Base-by-base conservation (phyloP, 495 filamentous ascomycete genomes). In the Rhizodiscina lignyota region DNA sequence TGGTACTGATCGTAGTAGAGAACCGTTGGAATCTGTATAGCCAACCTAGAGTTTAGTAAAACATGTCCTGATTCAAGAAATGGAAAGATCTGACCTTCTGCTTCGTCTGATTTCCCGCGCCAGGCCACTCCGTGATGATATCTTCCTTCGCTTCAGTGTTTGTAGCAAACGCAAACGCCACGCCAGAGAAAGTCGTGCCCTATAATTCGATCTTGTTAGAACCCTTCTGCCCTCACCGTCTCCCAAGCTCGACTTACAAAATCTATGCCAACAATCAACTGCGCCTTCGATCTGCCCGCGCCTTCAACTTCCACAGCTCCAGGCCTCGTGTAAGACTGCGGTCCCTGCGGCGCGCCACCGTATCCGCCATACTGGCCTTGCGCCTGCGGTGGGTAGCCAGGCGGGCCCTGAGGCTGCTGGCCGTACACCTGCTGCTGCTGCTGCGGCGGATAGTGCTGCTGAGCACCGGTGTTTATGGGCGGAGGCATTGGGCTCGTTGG, bases 211-310 rank as follows among this genome's bases (percentile, higher is more conserved):
- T 13, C 24, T 13, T 6, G 8, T 13, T 27, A 8, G 24, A 27
- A 8, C 6, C 8, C 13, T 8, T 27, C 8, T 16, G 16, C 11
- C n/a, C 27, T 28, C 13, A 16, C 5, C 19, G 2, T 2, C 3
- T 13, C 13, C 11, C n/a, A 36, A 38, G 16, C 8, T 34, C 21
- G n/a, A 63, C 78, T 51, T 59, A 83, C 78, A 62, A 83, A 83
- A 49, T 83, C 77, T 49, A 83, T 83, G 36, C 77, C 77, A 36
- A 83, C 77, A 50, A 83, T 83, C 41, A 83, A 61, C 62, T 82
- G 77, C 16, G 78, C 74, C 55, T 81, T 83, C 52, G 71, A 80
- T 49, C 82, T 68, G 48, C 79, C 82, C 36, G 73, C 78, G 19
- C 80, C 84, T 46, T 94, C 85, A 18, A 94, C 79, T 55, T 94